A percentile compares a stretch with the other conserved stretches of the same genome.
Evolutionary conservation across 305 asterid genomes (phyloP).

Genomic region (Solanum hybrid): DNA sequence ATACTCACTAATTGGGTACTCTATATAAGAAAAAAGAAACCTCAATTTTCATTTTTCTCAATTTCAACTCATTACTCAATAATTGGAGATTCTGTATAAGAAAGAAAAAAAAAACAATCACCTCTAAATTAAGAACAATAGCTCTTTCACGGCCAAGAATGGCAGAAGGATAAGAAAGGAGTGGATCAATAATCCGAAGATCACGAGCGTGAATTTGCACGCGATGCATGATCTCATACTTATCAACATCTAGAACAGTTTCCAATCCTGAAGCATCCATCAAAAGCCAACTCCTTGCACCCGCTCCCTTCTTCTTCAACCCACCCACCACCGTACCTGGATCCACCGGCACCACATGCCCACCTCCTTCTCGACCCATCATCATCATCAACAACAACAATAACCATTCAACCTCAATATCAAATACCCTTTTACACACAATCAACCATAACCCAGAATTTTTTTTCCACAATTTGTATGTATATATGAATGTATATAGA

Average conservation of each 20-base stretch:
- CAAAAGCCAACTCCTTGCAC: constrained; percentile 65
- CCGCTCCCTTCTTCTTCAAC: constrained; percentile 55
- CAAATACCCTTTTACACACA: background rate
- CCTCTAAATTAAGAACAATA: constrained; percentile 87
- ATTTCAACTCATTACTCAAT: background rate
- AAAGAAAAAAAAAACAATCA: background rate
- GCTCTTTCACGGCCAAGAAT: constrained; percentile 84
- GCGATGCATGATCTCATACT: constrained; percentile 84
- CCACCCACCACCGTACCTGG: constrained; percentile 13
- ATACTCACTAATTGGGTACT: background rate
- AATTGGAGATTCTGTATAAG: background rate
- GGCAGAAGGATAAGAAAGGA: constrained; percentile 67
- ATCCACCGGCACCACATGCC: constrained; percentile 44
- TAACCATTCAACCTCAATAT: constrained; percentile 9
- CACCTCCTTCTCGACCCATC: constrained; percentile 39
- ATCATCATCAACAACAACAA: constrained; percentile 19
- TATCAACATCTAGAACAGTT: constrained; percentile 51
- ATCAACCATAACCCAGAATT: background rate
- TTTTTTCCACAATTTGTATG: background rate
- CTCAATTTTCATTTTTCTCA: background rate
- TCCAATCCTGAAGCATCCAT: constrained; percentile 60
- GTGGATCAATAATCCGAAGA: constrained; percentile 79
- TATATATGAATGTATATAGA: background rate
- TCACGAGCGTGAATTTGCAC: constrained; percentile 90
- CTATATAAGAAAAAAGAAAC: background rate